Base-by-base conservation (phyloP, 768 basidiomycete genomes). In the Leccinum broughii region DNA sequence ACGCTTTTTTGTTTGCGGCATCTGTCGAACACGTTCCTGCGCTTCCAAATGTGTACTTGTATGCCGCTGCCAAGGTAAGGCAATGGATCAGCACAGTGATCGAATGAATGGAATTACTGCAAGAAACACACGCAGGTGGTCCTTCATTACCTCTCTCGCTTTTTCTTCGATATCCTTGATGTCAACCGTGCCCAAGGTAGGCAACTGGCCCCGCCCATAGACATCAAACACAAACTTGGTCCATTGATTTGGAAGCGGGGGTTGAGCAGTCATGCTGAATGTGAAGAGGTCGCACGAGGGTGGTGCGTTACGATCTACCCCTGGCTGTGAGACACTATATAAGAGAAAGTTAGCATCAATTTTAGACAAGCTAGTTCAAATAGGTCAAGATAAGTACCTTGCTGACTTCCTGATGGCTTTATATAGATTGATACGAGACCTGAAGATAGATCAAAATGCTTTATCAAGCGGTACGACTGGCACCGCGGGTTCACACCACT, bases 21-120 rank as follows among this genome's bases (percentile, higher is more conserved):
- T 89, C 83, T 2, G 93, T 95, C 30, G 81, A 77, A 57, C 80
- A 78, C 3, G 84, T 82, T 1, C 93, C 93, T 10, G 93, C 92
- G 62, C 85, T 90, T 46, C 90, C 90, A 58, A 82, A 83, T 3
- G 87, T 86, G 67, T 93, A 95, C 75, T 85, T 78, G 76, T 87
- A 95, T 9, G 89, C 80, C 74, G 58, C 85, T 90, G 79, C 9
- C 15, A 26, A 52, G 1, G 8, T 15, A 22, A 17, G 5, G 24
- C n/a, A 24, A 9, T 17, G 10, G 1, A 51, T 24, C 30, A 53
- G 52, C 13, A 6, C 20, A 14, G 3, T 5, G 24, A 52, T 64
- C 28, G 52, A 32, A 3, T 46, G 34, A 6, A 20, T 32, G n/a
- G 20, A 3, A 24, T 4, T 32, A 13, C 28, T 26, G 11, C n/a